Evolutionary conservation across 108 stramenopile species (phyloP).

Genomic region (Fragilaria crotonensis): DNA sequence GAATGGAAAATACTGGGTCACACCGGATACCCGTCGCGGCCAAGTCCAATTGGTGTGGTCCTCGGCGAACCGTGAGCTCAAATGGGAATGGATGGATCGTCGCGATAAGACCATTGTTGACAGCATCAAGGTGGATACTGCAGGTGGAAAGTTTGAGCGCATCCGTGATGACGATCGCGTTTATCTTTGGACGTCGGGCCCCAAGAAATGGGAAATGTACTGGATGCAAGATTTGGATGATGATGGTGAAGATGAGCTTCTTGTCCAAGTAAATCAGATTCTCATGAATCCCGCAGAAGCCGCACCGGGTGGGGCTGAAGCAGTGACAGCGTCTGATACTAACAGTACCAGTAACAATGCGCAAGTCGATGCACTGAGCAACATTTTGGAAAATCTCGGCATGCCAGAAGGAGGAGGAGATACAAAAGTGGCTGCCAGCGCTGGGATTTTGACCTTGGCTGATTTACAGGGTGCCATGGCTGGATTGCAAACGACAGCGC

Average conservation of each 20-base stretch:
- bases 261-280: constrained; percentile 61
- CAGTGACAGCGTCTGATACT: constrained; percentile 22
- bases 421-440: constrained; percentile 6
- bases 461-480: constrained; percentile 80
- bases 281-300: constrained; percentile 36
- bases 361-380: constrained; percentile 76
- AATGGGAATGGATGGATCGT: constrained; percentile 73
- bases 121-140: constrained; percentile 16
- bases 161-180: constrained; percentile 43
- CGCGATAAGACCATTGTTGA: constrained; percentile 52
- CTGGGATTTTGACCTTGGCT: constrained; percentile 45
- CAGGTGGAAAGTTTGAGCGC: constrained; percentile 34
- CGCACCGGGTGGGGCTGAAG: constrained; percentile 18
- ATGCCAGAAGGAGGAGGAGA: constrained; percentile 49
- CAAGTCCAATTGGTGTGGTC: constrained; percentile 51
- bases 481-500: constrained; percentile 30
- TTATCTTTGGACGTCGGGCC: constrained; percentile 24
- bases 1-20: constrained; percentile 55
- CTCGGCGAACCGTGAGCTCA: constrained; percentile 16
- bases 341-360: constrained; percentile 34
- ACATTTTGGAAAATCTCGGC: constrained; percentile 79
- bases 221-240: constrained; percentile 73
- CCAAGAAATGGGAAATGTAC: constrained; percentile 43
- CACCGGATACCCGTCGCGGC: constrained; percentile 62
- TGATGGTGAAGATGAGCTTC: constrained; percentile 36